phyloP scores from a whole-genome alignment of 140 eudicot genomes.

The Oenanthe javanica region DNA sequence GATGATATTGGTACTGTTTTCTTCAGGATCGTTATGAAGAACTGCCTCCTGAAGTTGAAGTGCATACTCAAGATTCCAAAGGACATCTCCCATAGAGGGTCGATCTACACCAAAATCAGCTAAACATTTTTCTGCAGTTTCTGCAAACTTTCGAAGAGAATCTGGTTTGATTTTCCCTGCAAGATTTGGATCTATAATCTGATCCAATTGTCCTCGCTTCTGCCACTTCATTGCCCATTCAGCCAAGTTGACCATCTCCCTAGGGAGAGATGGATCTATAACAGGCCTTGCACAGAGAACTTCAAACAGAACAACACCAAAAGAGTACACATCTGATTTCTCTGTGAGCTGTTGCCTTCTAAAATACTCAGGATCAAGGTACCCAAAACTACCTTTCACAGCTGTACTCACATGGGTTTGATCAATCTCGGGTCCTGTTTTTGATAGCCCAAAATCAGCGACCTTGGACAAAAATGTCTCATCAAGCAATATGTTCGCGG shows the following conservation, averaged over 20 bases:
- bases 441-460: constrained; percentile 71
- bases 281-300: constrained; percentile 75
- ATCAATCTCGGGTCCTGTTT: constrained; percentile 62
- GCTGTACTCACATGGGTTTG: constrained; percentile 65
- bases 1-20: constrained; percentile 57
- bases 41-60: constrained; percentile 60
- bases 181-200: constrained; percentile 59
- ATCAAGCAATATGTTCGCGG: constrained; percentile 34
- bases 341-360: constrained; percentile 58
- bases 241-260: constrained; percentile 68
- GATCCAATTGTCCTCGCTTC: constrained; percentile 52
- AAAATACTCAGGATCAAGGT: constrained; percentile 64
- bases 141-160: constrained; percentile 43
- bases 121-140: constrained; percentile 55
- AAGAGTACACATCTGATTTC: constrained; percentile 65
- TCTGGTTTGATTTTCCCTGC: constrained; percentile 58
- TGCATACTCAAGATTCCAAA: constrained; percentile 63
- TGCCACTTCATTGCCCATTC: constrained; percentile 54
- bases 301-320: constrained; percentile 72
- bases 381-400: constrained; percentile 71
- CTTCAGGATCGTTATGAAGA: constrained; percentile 58
- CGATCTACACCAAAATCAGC: constrained; percentile 59
- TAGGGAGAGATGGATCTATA: constrained; percentile 51
- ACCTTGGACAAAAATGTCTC: constrained; percentile 65
- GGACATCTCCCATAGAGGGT: constrained; percentile 72